These are phyloP conservation scores for Murraya paniculata DNA, from an alignment of 345 rosid species.

Conservation along the genomic window DNA sequence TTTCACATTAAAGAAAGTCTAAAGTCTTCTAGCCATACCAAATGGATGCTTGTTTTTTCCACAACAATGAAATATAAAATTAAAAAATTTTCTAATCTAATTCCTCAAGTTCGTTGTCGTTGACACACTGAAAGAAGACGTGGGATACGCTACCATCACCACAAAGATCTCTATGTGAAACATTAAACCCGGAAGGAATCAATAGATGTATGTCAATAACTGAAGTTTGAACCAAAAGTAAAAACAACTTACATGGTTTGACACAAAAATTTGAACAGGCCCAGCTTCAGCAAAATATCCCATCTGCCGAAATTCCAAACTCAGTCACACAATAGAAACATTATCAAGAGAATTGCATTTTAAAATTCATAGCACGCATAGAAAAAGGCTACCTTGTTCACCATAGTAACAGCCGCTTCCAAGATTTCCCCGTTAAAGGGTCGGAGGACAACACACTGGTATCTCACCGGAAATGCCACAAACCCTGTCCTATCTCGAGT, in stretches of 20 bases:
- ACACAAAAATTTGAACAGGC: slow-evolving; percentile 94
- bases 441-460: slow-evolving; percentile 79
- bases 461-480: slow-evolving; percentile 78
- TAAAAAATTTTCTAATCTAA: too few species aligned
- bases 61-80: too few species aligned
- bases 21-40: too few species aligned
- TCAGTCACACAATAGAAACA: not conserved
- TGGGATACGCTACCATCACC: not conserved
- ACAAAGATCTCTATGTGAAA: not conserved
- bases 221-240: slow-evolving; percentile 20
- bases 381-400: slow-evolving; percentile 56
- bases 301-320: slow-evolving; percentile 37
- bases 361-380: not conserved
- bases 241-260: slow-evolving; percentile 68
- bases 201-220: not conserved
- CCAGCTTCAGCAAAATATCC: slow-evolving; percentile 95
- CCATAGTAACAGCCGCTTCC: slow-evolving; percentile 90
- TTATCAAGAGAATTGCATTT: not conserved
- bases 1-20: too few species aligned
- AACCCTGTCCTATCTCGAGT: slow-evolving; percentile 83
- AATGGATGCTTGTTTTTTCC: too few species aligned
- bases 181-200: not conserved
- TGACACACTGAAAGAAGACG: not conserved
- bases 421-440: slow-evolving; percentile 88
- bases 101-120: too few species aligned